Conservation (phyloP, 345 rosid species). For the Lepidium aucheri region DNA sequence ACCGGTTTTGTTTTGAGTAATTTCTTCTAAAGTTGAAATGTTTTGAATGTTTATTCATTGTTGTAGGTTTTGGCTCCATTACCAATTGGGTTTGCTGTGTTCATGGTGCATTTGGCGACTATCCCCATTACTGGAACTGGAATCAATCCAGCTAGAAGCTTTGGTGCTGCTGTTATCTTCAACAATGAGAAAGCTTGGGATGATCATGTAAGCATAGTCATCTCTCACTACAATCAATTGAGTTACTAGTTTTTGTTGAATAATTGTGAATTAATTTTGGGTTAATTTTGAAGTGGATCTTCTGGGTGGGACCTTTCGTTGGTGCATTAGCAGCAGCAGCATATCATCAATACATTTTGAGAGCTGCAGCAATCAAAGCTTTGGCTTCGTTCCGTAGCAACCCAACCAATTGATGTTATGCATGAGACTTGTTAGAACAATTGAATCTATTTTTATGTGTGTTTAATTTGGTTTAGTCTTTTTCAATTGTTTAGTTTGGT, state of each 20-base stretch:
- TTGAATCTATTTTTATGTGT: background rate
- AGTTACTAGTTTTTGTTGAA: background rate
- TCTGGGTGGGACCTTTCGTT: conserved; percentile 35
- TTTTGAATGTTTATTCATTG: background rate
- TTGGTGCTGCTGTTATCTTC: conserved; percentile 29
- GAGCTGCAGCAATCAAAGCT: conserved; percentile 31
- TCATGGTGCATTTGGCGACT: conserved; percentile 23
- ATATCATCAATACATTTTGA: conserved; percentile 29
- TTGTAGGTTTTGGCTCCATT: conserved; percentile 25
- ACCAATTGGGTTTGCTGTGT: conserved; percentile 24
- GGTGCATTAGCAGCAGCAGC: conserved; percentile 30
- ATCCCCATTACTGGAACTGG: conserved; percentile 28
- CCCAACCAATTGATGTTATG: conserved; percentile 11
- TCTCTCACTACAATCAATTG: background rate
- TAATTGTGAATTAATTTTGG: background rate
- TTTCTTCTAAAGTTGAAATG: background rate
- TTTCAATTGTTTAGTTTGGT: background rate
- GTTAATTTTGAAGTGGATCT: conserved; percentile 27
- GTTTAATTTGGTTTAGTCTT: background rate
- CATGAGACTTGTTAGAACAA: background rate
- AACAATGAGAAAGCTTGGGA: conserved; percentile 27
- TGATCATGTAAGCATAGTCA: conserved; percentile 13
- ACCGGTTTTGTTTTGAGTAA: background rate
- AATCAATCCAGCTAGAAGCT: conserved; percentile 24
- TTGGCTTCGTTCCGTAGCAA: conserved; percentile 32